Conservation (phyloP, 306 rosid genomes). For the Hippophae rhamnoides region DNA sequence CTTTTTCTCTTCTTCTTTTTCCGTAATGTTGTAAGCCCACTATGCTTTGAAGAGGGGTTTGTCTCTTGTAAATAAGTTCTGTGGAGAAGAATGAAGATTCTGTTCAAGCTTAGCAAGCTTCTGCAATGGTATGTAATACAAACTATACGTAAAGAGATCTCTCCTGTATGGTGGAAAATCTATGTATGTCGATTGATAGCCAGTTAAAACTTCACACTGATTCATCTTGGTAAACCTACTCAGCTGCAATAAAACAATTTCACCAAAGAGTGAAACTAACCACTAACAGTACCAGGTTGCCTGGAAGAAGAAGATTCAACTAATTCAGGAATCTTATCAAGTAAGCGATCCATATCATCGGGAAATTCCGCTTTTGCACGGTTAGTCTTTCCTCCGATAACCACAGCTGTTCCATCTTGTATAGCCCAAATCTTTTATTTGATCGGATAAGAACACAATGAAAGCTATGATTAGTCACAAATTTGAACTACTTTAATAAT, state of each 20-base stretch:
- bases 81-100: too few species aligned
- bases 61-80: too few species aligned
- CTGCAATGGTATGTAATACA: too few species aligned
- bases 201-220: too few species aligned
- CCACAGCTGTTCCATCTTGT: slow-evolving; percentile 81
- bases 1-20: too few species aligned
- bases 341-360: slow-evolving; percentile 70
- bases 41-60: too few species aligned
- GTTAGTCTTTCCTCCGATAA: slow-evolving; percentile 80
- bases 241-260: not conserved
- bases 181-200: too few species aligned
- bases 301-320: slow-evolving; percentile 43
- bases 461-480: not conserved
- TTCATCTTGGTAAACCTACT: too few species aligned
- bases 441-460: slow-evolving; percentile 14
- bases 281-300: slow-evolving; percentile 27
- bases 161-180: too few species aligned
- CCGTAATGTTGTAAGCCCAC: too few species aligned
- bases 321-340: slow-evolving; percentile 69
- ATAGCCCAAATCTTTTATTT: slow-evolving; percentile 77
- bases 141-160: too few species aligned
- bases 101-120: too few species aligned
- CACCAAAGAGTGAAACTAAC: slow-evolving; percentile 27
- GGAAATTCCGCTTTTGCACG: slow-evolving; percentile 83
- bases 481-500: not conserved